Evolutionary conservation across 1,284 basidiomycete species (phyloP).

Genomic region (Malassezia sp.): DNA sequence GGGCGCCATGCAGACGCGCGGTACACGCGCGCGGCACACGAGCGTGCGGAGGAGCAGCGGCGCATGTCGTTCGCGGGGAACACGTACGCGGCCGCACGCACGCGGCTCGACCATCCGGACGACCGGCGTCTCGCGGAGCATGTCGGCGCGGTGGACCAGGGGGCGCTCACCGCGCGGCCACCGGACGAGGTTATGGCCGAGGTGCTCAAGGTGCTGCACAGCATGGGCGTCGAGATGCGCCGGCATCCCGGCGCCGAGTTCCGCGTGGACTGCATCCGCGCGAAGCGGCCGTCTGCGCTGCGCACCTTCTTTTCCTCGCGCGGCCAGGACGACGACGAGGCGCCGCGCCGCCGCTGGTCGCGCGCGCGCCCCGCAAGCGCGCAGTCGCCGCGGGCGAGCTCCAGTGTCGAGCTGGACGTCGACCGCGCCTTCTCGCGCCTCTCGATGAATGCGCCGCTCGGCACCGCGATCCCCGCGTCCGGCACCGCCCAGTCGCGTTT

Average conservation of each 20-base stretch:
- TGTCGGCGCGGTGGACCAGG: conserved; percentile 83
- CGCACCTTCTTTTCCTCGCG: conserved; percentile 2
- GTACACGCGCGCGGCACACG: neutral
- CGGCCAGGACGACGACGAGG: neutral
- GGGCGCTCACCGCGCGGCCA: conserved; percentile 70
- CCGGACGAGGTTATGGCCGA: conserved; percentile 80
- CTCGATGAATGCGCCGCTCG: neutral
- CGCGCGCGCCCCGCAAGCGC: conserved; percentile 4
- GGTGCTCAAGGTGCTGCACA: conserved; percentile 64
- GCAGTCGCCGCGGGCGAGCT: conserved; percentile 18
- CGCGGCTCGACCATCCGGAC: neutral
- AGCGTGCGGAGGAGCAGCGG: neutral
- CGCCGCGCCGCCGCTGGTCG: conserved; percentile 3
- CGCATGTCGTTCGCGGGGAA: conserved; percentile 5
- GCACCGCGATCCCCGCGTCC: neutral
- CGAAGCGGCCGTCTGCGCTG: conserved; percentile 23
- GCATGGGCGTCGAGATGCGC: conserved; percentile 82
- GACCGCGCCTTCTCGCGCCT: conserved; percentile 9
- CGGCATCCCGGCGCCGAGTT: conserved; percentile 65
- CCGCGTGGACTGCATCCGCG: conserved; percentile 41
- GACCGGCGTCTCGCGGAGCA: conserved; percentile 59
- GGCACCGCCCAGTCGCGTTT: conserved; percentile 8
- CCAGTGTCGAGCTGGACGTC: conserved; percentile 10
- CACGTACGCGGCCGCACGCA: neutral
- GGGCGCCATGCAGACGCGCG: neutral